phyloP scores from a whole-genome alignment of 805 yeast species.

The Lipomyces sp. region DNA sequence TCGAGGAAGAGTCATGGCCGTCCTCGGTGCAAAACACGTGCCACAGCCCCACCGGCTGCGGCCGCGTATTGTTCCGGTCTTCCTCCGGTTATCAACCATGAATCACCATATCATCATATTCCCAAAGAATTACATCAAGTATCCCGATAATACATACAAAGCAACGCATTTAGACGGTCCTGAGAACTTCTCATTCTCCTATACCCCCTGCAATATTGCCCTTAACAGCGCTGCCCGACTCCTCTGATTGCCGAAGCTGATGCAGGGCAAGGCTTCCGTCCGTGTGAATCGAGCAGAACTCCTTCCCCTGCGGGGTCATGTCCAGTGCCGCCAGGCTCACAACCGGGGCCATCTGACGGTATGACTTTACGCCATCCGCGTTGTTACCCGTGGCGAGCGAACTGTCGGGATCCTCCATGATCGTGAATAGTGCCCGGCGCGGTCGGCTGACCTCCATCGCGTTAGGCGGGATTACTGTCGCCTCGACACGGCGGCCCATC shows the following conservation, averaged over 20 bases:
- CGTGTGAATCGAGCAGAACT: slow-evolving; percentile 20
- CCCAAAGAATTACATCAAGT: no score
- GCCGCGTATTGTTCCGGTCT: no score
- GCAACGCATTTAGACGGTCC: no score
- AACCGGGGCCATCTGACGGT: slow-evolving; percentile 16
- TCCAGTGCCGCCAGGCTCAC: slow-evolving; percentile 12
- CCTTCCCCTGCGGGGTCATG: slow-evolving; percentile 2
- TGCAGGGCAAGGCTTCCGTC: slow-evolving; percentile 19
- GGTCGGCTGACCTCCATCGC: slow-evolving; percentile 9
- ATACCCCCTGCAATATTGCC: no score
- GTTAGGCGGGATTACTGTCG: slow-evolving; percentile 11
- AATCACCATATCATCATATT: no score
- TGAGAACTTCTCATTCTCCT: no score
- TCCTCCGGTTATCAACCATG: no score
- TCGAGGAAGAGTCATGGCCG: slow-evolving; percentile 5
- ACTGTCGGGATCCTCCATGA: slow-evolving; percentile 21
- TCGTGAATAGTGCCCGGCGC: slow-evolving; percentile 20
- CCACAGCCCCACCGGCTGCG: no score
- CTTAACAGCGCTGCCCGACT: no score
- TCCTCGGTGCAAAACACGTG: no score
- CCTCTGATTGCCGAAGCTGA: slow-evolving; percentile 10
- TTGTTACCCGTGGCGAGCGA: slow-evolving; percentile 1
- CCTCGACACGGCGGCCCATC: slow-evolving; percentile 9
- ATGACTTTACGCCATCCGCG: slow-evolving; percentile 17
- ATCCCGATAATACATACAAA: no score